Base-by-base conservation (phyloP, 305 asterid species). In the Rubia occidens region DNA sequence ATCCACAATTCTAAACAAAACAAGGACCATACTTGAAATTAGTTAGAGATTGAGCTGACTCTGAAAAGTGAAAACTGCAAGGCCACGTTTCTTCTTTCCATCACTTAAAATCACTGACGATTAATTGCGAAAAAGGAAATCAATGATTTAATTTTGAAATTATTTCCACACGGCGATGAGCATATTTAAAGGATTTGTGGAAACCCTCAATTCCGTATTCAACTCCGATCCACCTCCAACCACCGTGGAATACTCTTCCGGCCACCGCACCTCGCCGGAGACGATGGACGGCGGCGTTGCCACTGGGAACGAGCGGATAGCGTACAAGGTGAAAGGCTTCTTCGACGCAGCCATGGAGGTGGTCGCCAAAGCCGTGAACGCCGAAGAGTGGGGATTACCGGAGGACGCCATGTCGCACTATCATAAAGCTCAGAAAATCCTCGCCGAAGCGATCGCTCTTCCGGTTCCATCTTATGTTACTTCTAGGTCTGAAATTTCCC, bases 371-470 rank as follows among this genome's bases (percentile, higher is more conserved):
- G 99, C 96, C 44, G 96, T 94, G 78, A 87, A 96, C 42, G 90
- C 96, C 26, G 99, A 94, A 68, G 99, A 94, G 78, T 94, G 97
- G 99, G 97, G 97, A 0, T 76, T 94, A 37, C 83, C 89, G 3
- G 89, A 85, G 37, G 96, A 88, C 66, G 99, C 99, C 47, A 61
- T 85, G 74, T 77, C 82, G 6, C 81, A 74, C 75, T 94, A 94
- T 69, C 87, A 85, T 70, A 83, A 73, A 47, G 89, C 97, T 37
- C 96, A 81, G 77, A 82, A 81, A 67, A 86, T 91, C 72, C 86
- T 91, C 39, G 66, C 70, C 55, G 99, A 94, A 82, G 96, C 86
- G 35, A 75, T 84, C 72, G 88, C 99, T 47, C 85, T 90, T 56
- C 97, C 99, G 2, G 95, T 84, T 67, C 99, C 96, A 71, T 90